These are phyloP conservation scores for Tephrocybe rancida DNA, from an alignment of 768 basidiomycete species.

Conservation along the genomic window DNA sequence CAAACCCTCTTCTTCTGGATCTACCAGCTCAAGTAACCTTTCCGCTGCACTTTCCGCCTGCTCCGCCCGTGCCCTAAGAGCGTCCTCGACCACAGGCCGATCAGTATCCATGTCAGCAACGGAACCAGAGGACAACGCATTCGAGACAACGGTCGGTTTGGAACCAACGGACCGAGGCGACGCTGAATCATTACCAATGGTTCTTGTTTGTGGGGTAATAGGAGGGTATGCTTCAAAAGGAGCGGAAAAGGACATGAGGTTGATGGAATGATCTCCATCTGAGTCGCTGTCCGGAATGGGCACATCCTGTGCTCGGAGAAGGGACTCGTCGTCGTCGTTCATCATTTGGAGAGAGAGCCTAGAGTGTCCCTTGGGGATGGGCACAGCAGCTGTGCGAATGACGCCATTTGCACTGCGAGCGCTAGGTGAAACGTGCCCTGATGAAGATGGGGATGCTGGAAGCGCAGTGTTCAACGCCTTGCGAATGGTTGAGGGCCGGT, in stretches of 20 bases:
- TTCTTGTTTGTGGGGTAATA: conserved; percentile 28
- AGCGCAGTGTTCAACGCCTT: conserved; percentile 39
- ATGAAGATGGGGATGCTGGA: conserved; percentile 37
- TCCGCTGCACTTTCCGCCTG: conserved; percentile 95
- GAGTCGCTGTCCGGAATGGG: conserved; percentile 81
- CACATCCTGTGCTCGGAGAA: conserved; percentile 70
- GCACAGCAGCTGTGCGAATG: conserved; percentile 28
- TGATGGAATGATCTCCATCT: conserved; percentile 59
- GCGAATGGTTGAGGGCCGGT: conserved; percentile 36
- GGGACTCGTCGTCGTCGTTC: conserved; percentile 54
- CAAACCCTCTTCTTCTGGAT: conserved; percentile 66
- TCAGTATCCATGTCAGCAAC: conserved; percentile 35
- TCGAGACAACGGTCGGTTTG: conserved; percentile 53
- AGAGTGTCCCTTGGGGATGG: conserved; percentile 44
- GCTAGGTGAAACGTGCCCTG: conserved; percentile 31
- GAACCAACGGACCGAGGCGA: conserved; percentile 58
- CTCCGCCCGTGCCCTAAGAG: conserved; percentile 81
- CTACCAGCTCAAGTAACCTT: conserved; percentile 82
- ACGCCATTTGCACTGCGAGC: conserved; percentile 25
- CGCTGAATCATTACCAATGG: conserved; percentile 46
- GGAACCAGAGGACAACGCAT: conserved; percentile 63
- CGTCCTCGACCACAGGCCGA: conserved; percentile 75
- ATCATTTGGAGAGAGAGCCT: conserved; percentile 40
- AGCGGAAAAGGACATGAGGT: conserved; percentile 74
- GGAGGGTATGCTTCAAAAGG: conserved; percentile 57